phyloP scores from a whole-genome alignment of 129 eudicot genomes.

The Silybum marianum region DNA sequence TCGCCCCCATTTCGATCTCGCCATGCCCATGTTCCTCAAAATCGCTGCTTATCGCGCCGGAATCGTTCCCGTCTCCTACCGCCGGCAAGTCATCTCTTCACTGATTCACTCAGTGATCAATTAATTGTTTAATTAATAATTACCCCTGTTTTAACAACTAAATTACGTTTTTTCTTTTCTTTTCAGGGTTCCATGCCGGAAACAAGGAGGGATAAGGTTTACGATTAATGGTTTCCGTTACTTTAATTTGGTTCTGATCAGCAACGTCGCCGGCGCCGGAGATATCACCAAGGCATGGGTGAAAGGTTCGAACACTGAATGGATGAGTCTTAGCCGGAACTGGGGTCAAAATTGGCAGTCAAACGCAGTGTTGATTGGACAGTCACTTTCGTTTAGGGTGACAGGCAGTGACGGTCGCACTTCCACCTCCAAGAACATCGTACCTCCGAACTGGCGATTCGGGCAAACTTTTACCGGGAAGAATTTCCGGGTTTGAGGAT shows the following conservation, averaged over 20 bases:
- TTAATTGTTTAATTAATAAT: too few relatives aligned
- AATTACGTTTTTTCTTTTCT: background rate
- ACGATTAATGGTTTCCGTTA: slow-evolving; percentile 68
- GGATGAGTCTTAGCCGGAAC: slow-evolving; percentile 67
- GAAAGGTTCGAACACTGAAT: slow-evolving; percentile 62
- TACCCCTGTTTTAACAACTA: background rate
- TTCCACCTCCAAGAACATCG: slow-evolving; percentile 39
- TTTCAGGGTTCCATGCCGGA: slow-evolving; percentile 66
- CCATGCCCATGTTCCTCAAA: slow-evolving; percentile 70
- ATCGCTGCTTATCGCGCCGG: slow-evolving; percentile 61
- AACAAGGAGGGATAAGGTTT: slow-evolving; percentile 66
- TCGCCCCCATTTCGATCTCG: slow-evolving; percentile 64
- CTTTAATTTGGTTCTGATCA: slow-evolving; percentile 69
- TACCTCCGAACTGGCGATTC: slow-evolving; percentile 42
- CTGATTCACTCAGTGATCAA: background rate
- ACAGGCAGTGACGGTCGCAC: slow-evolving; percentile 38
- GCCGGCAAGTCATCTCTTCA: slow-evolving; percentile 44
- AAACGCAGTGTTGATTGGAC: slow-evolving; percentile 55
- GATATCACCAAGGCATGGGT: slow-evolving; percentile 53
- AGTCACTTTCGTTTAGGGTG: slow-evolving; percentile 51
- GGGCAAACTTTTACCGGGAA: slow-evolving; percentile 50
- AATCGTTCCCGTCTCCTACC: slow-evolving; percentile 58
- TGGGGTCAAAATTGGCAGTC: slow-evolving; percentile 92
- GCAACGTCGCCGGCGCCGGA: slow-evolving; percentile 84
- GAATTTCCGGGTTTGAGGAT: slow-evolving; percentile 39